These are phyloP conservation scores for Lactuca sativa DNA, from an alignment of 129 eudicot genomes.

Conservation along the genomic window DNA sequence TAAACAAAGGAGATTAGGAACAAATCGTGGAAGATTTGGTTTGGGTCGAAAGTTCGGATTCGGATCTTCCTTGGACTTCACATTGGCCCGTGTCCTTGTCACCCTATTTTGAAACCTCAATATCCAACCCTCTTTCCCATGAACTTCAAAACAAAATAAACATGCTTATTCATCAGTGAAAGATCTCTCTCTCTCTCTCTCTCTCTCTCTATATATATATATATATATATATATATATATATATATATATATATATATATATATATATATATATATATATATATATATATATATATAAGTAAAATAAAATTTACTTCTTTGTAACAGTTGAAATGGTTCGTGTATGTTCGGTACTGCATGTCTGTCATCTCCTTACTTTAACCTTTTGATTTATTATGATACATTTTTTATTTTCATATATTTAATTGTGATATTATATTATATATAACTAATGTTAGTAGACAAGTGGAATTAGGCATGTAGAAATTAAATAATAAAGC, in stretches of 20 bases:
- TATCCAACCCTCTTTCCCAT: constrained; percentile 30
- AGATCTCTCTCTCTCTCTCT: too few species aligned
- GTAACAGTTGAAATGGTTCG: neutral
- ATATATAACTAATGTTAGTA: neutral
- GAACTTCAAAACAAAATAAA: constrained; percentile 13
- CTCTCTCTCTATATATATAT: too few species aligned
- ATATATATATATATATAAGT: too few species aligned
- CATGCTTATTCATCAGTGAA: constrained; percentile 8
- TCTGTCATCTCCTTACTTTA: neutral
- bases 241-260: too few species aligned
- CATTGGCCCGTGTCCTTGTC: constrained; percentile 32
- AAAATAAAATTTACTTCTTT: too few species aligned
- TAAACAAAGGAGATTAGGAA: neutral
- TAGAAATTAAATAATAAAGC: constrained; percentile 7
- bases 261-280: too few species aligned
- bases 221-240: too few species aligned
- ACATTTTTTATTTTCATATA: neutral
- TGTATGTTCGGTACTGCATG: neutral
- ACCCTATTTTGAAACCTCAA: constrained; percentile 26
- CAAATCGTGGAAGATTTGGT: constrained; percentile 36
- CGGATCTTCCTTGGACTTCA: constrained; percentile 38
- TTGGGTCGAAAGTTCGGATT: constrained; percentile 41
- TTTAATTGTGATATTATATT: constrained; percentile 1
- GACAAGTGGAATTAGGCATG: constrained; percentile 35
- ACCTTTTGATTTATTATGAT: neutral